phyloP scores from a whole-genome alignment of 2,329 filamentous ascomycete species.

The Rhytidhysteron rufulum region DNA sequence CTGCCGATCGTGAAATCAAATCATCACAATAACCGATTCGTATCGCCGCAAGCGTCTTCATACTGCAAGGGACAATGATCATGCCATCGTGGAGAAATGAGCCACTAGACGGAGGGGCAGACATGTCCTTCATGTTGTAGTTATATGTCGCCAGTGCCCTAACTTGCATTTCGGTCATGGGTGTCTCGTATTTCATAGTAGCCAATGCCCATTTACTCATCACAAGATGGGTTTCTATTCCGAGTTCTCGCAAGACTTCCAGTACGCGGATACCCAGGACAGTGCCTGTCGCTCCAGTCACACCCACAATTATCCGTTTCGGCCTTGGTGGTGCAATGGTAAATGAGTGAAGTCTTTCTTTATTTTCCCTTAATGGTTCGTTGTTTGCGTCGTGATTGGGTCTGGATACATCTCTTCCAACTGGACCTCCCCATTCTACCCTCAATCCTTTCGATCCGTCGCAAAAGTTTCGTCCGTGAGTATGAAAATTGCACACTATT shows the following conservation, averaged over 20 bases:
- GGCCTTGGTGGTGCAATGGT: too few relatives aligned
- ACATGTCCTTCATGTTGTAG: slow-evolving; percentile 41
- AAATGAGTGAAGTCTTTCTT: too few relatives aligned
- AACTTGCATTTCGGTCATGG: background rate
- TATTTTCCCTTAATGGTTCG: too few relatives aligned
- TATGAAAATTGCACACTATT: too few relatives aligned
- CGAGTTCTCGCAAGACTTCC: slow-evolving; percentile 36
- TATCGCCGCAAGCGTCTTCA: slow-evolving; percentile 47
- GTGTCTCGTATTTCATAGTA: slow-evolving; percentile 24
- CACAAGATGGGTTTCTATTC: slow-evolving; percentile 41
- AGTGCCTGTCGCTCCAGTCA: slow-evolving; percentile 50
- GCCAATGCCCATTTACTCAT: slow-evolving; percentile 48
- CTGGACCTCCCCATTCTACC: too few relatives aligned
- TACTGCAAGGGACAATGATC: slow-evolving; percentile 47
- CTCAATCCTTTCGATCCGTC: too few relatives aligned
- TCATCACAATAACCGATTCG: slow-evolving; percentile 42
- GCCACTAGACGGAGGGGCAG: slow-evolving; percentile 44
- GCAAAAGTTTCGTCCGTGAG: too few relatives aligned
- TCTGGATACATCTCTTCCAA: too few relatives aligned
- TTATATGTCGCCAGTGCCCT: slow-evolving; percentile 7
- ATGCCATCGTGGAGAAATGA: slow-evolving; percentile 45
- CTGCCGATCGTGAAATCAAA: slow-evolving; percentile 43
- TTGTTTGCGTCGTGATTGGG: too few relatives aligned
- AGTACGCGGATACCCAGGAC: slow-evolving; percentile 42
- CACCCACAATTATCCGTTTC: slow-evolving; percentile 42